These are phyloP conservation scores for Peniophora sp. DNA, from an alignment of 1,284 basidiomycete species.

Conservation along the genomic window DNA sequence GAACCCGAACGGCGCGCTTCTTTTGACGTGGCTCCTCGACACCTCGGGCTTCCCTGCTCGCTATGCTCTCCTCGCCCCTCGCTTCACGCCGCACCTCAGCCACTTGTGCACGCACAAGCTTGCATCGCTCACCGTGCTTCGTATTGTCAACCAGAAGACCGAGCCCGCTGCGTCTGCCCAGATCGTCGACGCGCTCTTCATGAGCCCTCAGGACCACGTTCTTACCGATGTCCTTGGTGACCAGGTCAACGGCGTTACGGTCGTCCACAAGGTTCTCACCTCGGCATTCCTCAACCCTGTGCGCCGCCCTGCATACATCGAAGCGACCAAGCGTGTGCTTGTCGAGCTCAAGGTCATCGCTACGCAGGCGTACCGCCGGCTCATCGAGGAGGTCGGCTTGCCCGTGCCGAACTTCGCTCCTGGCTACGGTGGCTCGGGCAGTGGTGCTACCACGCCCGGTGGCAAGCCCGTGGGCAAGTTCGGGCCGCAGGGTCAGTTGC, in stretches of 20 bases:
- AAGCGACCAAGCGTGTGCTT: constrained; percentile 83
- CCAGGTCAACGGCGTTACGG: constrained; percentile 91
- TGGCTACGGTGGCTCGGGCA: constrained; percentile 41
- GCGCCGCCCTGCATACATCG: constrained; percentile 65
- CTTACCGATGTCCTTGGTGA: constrained; percentile 91
- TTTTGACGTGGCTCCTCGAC: constrained; percentile 96
- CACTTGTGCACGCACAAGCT: constrained; percentile 98
- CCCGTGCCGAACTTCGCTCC: constrained; percentile 82
- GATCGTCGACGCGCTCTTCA: constrained; percentile 80
- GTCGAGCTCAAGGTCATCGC: constrained; percentile 84
- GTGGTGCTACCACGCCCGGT: constrained; percentile 51
- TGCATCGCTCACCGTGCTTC: constrained; percentile 87
- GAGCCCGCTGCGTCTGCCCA: constrained; percentile 78
- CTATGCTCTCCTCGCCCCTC: constrained; percentile 87
- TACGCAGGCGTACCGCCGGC: constrained; percentile 86
- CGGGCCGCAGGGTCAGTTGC: constrained; percentile 46
- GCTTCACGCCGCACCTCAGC: constrained; percentile 92
- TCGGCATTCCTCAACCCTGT: constrained; percentile 73
- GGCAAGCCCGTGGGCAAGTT: constrained; percentile 44
- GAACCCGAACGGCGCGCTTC: constrained; percentile 92
- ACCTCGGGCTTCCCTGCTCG: constrained; percentile 89
- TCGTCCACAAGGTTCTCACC: constrained; percentile 89
- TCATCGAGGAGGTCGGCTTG: constrained; percentile 91
- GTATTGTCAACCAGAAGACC: constrained; percentile 88
- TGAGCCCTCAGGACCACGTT: constrained; percentile 78